Evolutionary conservation across 2,329 filamentous ascomycete species (phyloP), one percentile per base, ranked within the genome.

Genomic region (Calonectria pteridis): DNA sequence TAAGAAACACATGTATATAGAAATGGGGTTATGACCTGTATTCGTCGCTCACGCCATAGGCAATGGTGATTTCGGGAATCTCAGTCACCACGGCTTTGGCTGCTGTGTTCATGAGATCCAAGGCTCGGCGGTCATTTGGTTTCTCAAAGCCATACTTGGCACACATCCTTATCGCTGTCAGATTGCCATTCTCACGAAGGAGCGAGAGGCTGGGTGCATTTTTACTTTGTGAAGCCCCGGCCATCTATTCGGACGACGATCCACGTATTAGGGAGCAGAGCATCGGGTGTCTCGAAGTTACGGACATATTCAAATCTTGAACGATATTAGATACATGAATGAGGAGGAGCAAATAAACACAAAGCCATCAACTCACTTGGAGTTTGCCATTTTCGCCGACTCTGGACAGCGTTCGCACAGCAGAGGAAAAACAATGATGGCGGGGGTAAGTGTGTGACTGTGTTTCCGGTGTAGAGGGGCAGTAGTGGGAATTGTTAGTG

Each of bases 41-140:
- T 83, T 99, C 97, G 82, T 99, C 97, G 84, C 95, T 98, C 77
- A 98, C 92, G 1, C 97, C 97, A 80, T 98, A 99, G 0, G 94
- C 96, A 75, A 98, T 90, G 9, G 93, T 92, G 76, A 98, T 92
- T 80, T 98, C 96, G 5, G 95, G 92, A 29, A 98, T 86, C 65
- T 97, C 94, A 75, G 90, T 91, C 86, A 98, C 91, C 59, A 98
- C 95, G 7, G 93, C 93, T 73, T 92, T 91, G n/a, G 97, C 97
- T 2, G 95, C 95, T 1, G 92, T 92, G 81, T 99, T 99, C 96
- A 99, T 98, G 77, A 99, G 92, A 83, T 97, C 91, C 16, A 98
- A 87, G 0, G 96, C 97, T 76, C 94, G 91, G 50, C 89, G 89
- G 84, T 99, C 97, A 85, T 98, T 99, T 49, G 97, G 97, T 85